Percentiles rank a stretch among this genome's conserved stretches.
phyloP scores from a whole-genome alignment of 2,329 filamentous ascomycete species.

The Pezicula radicicola region DNA sequence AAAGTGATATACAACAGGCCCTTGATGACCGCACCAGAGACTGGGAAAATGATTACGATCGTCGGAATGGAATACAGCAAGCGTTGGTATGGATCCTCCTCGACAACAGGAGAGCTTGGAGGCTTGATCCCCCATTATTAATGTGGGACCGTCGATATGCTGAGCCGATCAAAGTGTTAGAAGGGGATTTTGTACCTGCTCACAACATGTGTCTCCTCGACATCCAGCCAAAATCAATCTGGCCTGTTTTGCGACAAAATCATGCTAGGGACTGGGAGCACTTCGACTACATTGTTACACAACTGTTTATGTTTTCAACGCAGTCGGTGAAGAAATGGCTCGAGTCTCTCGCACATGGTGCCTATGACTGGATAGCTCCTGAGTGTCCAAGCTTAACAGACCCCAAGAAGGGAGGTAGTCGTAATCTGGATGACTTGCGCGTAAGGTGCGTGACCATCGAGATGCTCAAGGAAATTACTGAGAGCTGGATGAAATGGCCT shows the following conservation, averaged over 20 bases:
- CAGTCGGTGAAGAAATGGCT: constrained; percentile 41
- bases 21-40: constrained; percentile 15
- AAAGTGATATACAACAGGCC: constrained; percentile 18
- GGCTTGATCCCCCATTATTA: constrained; percentile 49
- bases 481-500: constrained; percentile 64
- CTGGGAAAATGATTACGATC: constrained; percentile 14
- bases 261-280: constrained; percentile 37
- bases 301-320: constrained; percentile 33
- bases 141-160: constrained; percentile 67
- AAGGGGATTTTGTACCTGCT: constrained; percentile 66
- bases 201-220: constrained; percentile 59
- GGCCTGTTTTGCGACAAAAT: constrained; percentile 43
- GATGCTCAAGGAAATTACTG: constrained; percentile 56
- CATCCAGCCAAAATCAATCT: constrained; percentile 56
- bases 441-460: constrained; percentile 46
- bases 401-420: constrained; percentile 40
- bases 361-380: constrained; percentile 48
- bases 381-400: constrained; percentile 49
- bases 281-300: constrained; percentile 48
- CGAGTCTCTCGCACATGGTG: constrained; percentile 51
- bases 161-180: constrained; percentile 61
- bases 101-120: constrained; percentile 53
- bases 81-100: constrained; percentile 37
- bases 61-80: constrained; percentile 22
- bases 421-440: constrained; percentile 36